phyloP scores from a whole-genome alignment of 2,329 filamentous ascomycete genomes.

The Colletotrichum cordylinicola region DNA sequence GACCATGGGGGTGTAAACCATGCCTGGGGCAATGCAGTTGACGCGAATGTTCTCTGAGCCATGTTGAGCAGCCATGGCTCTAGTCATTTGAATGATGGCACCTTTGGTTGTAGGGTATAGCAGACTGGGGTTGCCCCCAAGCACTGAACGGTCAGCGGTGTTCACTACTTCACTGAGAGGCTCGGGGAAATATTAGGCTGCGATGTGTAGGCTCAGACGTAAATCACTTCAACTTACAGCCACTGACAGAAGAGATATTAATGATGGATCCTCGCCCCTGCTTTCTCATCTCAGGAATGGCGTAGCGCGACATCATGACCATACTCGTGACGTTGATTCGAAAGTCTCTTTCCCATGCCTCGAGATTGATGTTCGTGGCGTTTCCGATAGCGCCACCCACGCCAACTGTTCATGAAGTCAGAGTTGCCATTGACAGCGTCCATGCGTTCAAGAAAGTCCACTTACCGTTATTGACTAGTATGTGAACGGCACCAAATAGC shows the following conservation, averaged over 20 bases:
- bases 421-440: neutral
- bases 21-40: slow-evolving; percentile 54
- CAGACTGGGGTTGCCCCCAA: slow-evolving; percentile 48
- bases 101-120: slow-evolving; percentile 55
- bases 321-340: slow-evolving; percentile 67
- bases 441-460: neutral
- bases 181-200: accelerated
- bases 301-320: slow-evolving; percentile 68
- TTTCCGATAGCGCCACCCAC: neutral
- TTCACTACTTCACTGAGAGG: neutral
- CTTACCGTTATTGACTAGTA: slow-evolving; percentile 33
- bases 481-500: slow-evolving; percentile 28
- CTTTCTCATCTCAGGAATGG: slow-evolving; percentile 62
- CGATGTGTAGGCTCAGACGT: neutral
- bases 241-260: slow-evolving; percentile 26
- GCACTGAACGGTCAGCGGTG: neutral
- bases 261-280: slow-evolving; percentile 33
- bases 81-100: slow-evolving; percentile 56
- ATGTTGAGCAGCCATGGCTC: slow-evolving; percentile 57
- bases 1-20: slow-evolving; percentile 33
- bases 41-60: slow-evolving; percentile 50
- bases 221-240: slow-evolving; percentile 10
- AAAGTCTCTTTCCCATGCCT: slow-evolving; percentile 34
- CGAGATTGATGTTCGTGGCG: slow-evolving; percentile 23
- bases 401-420: slow-evolving; percentile 27